Base-by-base conservation (phyloP, 306 rosid genomes). In the Abrus pulchellus region DNA sequence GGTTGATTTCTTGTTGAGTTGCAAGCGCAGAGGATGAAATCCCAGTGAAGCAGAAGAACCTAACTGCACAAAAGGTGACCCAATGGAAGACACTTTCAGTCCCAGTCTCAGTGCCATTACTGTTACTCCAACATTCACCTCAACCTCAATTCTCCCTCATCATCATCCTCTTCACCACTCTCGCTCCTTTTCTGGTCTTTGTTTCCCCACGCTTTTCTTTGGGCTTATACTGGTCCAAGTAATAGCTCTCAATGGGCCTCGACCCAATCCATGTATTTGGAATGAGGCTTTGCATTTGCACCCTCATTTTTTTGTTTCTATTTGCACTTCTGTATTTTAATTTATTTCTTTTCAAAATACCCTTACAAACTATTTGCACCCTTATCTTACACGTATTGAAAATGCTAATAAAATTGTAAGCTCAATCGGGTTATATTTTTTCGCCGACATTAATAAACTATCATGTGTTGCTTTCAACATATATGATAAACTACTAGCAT, bases 11-110 rank as follows among this genome's bases (percentile, higher is more conserved):
- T 29, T 88, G 34, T 68, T 83, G 9, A 41, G 84, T 36, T 74
- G 83, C 1, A 64, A 73, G 64, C 53, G 83, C 81, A 48, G 76
- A 80, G 84, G 49, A 65, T 76, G 85, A 75, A 73, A 88, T 64
- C 82, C 81, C 40, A 36, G 40, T 36, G 40, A 36, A 36, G 72
- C 44, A 33, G 66, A 12, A 49, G 82, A 72, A 27, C 80, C 48
- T 65, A 84, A 74, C 27, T 77, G 83, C 27, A 66, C 5, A 47
- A 83, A 83, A 67, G 80, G 80, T 40, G 86, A 68, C 33, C 77
- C 65, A 36, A 70, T 41, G 2, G 87, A 71, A 61, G 61, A 73
- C 47, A 59, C 72, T 36, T 69, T 48, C 20, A 49, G 59, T 44
- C 9, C 29, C 34, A 65, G 34, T 53, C 20, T 36, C 50, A 78